These are phyloP conservation scores for Gentiana straminea DNA, from an alignment of 257 asterid species.

Conservation along the genomic window DNA sequence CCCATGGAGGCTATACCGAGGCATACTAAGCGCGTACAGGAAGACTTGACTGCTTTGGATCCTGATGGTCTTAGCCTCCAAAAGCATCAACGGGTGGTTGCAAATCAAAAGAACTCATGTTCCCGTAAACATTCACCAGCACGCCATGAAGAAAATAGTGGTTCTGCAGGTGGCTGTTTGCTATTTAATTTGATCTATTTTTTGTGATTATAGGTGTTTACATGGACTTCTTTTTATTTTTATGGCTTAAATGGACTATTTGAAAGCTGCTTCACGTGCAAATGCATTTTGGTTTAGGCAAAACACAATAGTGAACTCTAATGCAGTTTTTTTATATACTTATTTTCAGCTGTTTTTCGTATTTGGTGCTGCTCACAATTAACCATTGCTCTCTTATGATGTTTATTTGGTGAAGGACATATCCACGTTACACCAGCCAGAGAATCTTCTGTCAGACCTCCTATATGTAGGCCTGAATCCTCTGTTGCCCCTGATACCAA, in stretches of 20 bases:
- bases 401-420: conserved; percentile 3
- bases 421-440: conserved; percentile 1
- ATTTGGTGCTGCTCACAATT: background rate
- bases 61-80: conserved; percentile 5
- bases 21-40: conserved; percentile 1
- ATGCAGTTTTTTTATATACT: too few relatives aligned
- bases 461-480: background rate
- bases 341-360: too few relatives aligned
- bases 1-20: conserved; percentile 8
- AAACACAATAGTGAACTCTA: too few relatives aligned
- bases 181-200: background rate
- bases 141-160: background rate
- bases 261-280: background rate
- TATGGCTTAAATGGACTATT: background rate
- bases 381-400: background rate
- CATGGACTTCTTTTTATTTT: too few relatives aligned
- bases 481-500: conserved; percentile 1
- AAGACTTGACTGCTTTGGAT: background rate
- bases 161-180: conserved; percentile 4
- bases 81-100: conserved; percentile 5
- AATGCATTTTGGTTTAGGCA: background rate
- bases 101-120: background rate
- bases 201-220: too few relatives aligned
- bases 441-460: conserved; percentile 8
- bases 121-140: conserved; percentile 1